phyloP scores from a whole-genome alignment of 2,329 filamentous ascomycete genomes.

The Westerdykella aurantiaca region DNA sequence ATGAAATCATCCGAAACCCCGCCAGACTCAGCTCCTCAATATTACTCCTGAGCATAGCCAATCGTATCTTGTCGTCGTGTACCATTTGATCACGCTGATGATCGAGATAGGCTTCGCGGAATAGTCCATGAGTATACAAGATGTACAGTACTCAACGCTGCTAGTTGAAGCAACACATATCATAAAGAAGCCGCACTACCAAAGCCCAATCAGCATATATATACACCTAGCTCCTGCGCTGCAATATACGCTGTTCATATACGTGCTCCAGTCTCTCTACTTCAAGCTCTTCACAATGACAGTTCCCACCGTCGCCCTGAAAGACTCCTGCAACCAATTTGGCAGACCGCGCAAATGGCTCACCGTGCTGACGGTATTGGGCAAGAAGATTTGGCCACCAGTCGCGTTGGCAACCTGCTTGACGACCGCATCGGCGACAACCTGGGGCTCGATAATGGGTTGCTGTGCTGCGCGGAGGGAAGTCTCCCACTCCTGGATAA shows the following conservation, averaged over 20 bases:
- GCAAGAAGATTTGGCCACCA: conserved; percentile 40
- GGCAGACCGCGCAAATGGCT: conserved; percentile 42
- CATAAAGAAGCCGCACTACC: no score
- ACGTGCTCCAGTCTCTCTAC: background rate
- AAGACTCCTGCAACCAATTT: conserved; percentile 44
- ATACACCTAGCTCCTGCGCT: no score
- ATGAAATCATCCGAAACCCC: no score
- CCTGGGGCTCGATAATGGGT: conserved; percentile 34
- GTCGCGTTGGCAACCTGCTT: conserved; percentile 36
- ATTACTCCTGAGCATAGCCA: no score
- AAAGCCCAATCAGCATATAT: no score
- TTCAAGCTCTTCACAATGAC: conserved; percentile 5
- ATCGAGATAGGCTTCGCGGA: no score
- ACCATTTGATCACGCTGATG: no score
- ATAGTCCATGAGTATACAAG: no score
- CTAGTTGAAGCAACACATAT: no score
- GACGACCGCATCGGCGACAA: conserved; percentile 39
- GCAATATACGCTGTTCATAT: background rate
- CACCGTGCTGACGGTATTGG: conserved; percentile 12
- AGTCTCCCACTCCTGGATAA: conserved; percentile 30
- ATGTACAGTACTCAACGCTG: no score
- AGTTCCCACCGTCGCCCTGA: conserved; percentile 18
- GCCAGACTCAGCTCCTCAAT: no score
- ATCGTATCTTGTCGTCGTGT: no score
- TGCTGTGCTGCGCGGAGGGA: conserved; percentile 27